Evolutionary conservation across 768 basidiomycete genomes (phyloP).

Genomic region (Amanita rubescens): DNA sequence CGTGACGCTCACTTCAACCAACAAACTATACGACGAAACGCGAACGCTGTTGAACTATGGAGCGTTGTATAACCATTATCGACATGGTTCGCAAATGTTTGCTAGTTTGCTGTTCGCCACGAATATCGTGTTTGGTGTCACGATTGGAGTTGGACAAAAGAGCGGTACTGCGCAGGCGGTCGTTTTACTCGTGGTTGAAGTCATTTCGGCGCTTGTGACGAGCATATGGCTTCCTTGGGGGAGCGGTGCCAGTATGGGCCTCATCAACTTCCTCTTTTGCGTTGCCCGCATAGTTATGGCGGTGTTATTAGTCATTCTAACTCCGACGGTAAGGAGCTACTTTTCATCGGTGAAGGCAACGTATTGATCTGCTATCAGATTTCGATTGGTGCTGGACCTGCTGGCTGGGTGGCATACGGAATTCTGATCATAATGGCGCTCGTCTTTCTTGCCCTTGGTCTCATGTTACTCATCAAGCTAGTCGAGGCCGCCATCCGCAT

Average conservation of each 20-base stretch:
- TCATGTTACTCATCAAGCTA: slow-evolving; percentile 82
- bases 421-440: slow-evolving; percentile 79
- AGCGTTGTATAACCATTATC: slow-evolving; percentile 91
- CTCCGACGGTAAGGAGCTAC: slow-evolving; percentile 63
- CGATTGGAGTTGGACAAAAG: slow-evolving; percentile 83
- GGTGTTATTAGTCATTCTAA: slow-evolving; percentile 84
- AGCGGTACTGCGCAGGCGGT: slow-evolving; percentile 91
- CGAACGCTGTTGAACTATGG: slow-evolving; percentile 85
- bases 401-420: slow-evolving; percentile 92
- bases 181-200: slow-evolving; percentile 84
- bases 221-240: slow-evolving; percentile 97
- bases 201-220: slow-evolving; percentile 79
- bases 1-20: slow-evolving; percentile 74
- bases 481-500: slow-evolving; percentile 79
- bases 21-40: slow-evolving; percentile 92
- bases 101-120: slow-evolving; percentile 72
- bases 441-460: slow-evolving; percentile 73
- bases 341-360: neutral
- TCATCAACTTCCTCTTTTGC: slow-evolving; percentile 90
- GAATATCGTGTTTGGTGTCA: slow-evolving; percentile 76
- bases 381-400: slow-evolving; percentile 70
- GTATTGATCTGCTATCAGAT: slow-evolving; percentile 42
- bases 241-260: slow-evolving; percentile 92
- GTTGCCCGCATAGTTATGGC: slow-evolving; percentile 86
- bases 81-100: slow-evolving; percentile 87